Conservation (phyloP, 2,329 filamentous ascomycete genomes). For the Thyridium curvatum region DNA sequence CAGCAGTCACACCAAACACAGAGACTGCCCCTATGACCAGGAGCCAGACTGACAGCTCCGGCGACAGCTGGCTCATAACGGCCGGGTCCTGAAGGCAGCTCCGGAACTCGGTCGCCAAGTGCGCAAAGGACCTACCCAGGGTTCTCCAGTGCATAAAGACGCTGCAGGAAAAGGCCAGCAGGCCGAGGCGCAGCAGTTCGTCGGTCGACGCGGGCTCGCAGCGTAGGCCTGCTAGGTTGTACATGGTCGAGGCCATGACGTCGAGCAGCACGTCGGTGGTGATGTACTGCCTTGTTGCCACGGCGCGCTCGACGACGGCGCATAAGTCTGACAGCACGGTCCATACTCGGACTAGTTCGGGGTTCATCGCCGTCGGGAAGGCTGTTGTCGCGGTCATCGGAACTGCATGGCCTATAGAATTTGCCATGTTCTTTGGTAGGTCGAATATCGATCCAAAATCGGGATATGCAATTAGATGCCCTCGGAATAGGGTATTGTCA, state of each 20-base stretch:
- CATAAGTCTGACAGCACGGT: constrained; percentile 13
- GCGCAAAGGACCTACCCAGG: constrained; percentile 9
- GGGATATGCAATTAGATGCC: neutral
- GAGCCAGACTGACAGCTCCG: too few relatives aligned
- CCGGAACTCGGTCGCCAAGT: constrained; percentile 11
- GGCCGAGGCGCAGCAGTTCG: constrained; percentile 29
- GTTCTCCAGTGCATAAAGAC: constrained; percentile 30
- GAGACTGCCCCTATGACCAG: too few relatives aligned
- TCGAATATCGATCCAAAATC: too few relatives aligned
- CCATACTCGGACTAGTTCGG: constrained; percentile 12
- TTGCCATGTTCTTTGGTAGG: too few relatives aligned
- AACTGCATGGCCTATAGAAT: too few relatives aligned
- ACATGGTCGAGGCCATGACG: constrained; percentile 31
- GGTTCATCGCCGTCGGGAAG: constrained; percentile 2
- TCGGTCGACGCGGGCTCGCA: constrained; percentile 18
- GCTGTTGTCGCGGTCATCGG: neutral
- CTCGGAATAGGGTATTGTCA: neutral
- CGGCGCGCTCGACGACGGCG: constrained; percentile 14
- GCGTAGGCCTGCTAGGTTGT: constrained; percentile 27
- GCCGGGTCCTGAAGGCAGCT: constrained; percentile 3
- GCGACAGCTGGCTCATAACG: too few relatives aligned
- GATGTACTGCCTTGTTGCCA: constrained; percentile 8
- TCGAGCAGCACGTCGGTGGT: constrained; percentile 11
- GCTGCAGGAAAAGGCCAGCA: constrained; percentile 26
- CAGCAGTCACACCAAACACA: too few relatives aligned